These are phyloP conservation scores for Lecanicillium sp. DNA, from an alignment of 2,329 filamentous ascomycete genomes.

Conservation along the genomic window DNA sequence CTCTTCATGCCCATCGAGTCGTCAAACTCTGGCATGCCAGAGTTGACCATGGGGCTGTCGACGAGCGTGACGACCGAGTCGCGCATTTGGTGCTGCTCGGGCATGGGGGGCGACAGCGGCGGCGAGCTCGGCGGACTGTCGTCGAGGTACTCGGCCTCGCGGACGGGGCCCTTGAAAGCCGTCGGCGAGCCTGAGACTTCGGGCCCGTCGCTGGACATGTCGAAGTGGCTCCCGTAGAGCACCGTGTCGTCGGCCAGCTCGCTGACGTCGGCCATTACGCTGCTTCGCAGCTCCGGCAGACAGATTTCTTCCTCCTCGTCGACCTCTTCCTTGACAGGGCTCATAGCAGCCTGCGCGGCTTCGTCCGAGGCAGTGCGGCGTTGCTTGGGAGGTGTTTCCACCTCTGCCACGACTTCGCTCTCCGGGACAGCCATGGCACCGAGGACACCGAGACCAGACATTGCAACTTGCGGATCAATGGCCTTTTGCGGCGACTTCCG, in stretches of 20 bases:
- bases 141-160: slow-evolving; percentile 30
- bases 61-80: slow-evolving; percentile 36
- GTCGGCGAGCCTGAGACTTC: slow-evolving; percentile 41
- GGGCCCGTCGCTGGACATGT: slow-evolving; percentile 36
- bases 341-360: slow-evolving; percentile 12
- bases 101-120: slow-evolving; percentile 22
- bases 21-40: slow-evolving; percentile 33
- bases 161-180: slow-evolving; percentile 24
- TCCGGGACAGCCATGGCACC: not conserved
- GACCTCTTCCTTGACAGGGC: slow-evolving; percentile 17
- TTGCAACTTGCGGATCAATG: not conserved
- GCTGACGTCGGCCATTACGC: slow-evolving; percentile 26
- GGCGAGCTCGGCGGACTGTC: slow-evolving; percentile 46
- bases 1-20: slow-evolving; percentile 34
- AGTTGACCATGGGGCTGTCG: slow-evolving; percentile 39
- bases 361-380: slow-evolving; percentile 8
- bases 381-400: slow-evolving; percentile 4
- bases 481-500: slow-evolving; percentile 15
- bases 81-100: slow-evolving; percentile 14
- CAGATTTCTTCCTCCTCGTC: slow-evolving; percentile 28
- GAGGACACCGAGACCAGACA: not conserved
- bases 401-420: not conserved
- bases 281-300: slow-evolving; percentile 30
- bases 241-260: slow-evolving; percentile 34
- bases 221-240: slow-evolving; percentile 33